phyloP scores from a whole-genome alignment of 371 early-diverging fungal genomes.

The Synchytrium microbalum region DNA sequence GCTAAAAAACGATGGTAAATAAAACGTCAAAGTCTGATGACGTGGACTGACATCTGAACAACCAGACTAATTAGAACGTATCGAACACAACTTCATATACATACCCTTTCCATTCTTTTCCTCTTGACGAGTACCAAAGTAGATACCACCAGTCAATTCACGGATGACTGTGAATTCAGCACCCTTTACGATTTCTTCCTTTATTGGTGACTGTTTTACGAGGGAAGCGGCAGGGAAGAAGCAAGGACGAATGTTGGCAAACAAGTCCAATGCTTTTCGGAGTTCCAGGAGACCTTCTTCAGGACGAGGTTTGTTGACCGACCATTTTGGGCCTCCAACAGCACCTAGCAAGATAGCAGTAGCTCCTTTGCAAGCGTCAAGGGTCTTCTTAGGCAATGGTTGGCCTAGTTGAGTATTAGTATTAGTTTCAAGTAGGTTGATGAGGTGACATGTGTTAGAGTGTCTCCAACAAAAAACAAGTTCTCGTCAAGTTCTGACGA shows the following conservation, averaged over 20 bases:
- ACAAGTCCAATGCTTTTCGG: conserved; percentile 83
- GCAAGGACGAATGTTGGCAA: conserved; percentile 91
- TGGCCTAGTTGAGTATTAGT: conserved; percentile 53
- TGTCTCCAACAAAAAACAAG: not conserved
- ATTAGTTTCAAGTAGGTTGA: not conserved
- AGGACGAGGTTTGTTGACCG: conserved; percentile 65
- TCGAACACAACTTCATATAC: not conserved
- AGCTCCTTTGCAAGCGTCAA: conserved; percentile 71
- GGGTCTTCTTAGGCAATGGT: conserved; percentile 69
- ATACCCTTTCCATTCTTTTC: conserved; percentile 63
- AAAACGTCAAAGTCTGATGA: not conserved
- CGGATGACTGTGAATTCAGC: conserved; percentile 86
- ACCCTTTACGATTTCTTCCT: conserved; percentile 79
- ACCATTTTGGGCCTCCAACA: conserved; percentile 93
- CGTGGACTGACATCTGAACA: not conserved
- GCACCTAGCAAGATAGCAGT: conserved; percentile 92
- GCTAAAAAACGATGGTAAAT: conserved; percentile 19
- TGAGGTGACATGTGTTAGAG: not conserved
- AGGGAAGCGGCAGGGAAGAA: conserved; percentile 83
- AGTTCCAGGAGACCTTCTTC: conserved; percentile 89
- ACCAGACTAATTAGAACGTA: not conserved
- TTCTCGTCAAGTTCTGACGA: not conserved
- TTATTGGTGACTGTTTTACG: conserved; percentile 75
- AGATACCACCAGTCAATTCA: conserved; percentile 94
- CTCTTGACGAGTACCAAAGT: conserved; percentile 91